Evolutionary conservation across 352 stramenopile species (phyloP).

Genomic region (Peronospora belbahrii): DNA sequence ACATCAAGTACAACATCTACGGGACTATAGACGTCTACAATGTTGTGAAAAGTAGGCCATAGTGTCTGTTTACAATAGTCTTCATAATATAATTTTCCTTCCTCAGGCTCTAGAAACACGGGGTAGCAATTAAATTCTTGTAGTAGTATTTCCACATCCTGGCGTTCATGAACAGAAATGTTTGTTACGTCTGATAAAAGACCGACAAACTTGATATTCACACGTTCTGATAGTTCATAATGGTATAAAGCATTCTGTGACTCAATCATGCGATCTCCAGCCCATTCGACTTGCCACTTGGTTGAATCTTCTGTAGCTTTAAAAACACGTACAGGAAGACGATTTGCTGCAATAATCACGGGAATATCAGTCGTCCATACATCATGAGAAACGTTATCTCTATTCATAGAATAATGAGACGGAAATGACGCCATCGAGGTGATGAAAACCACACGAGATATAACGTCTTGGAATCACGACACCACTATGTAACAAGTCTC

Average conservation of each 20-base stretch:
- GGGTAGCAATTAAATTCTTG: constrained; percentile 59
- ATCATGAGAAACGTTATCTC: no score
- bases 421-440: constrained; percentile 1
- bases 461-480: no score
- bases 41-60: constrained; percentile 96
- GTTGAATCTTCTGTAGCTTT: constrained; percentile 5
- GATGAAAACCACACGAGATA: no score
- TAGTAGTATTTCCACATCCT: constrained; percentile 39
- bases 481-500: no score
- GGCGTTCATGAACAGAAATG: constrained; percentile 43
- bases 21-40: constrained; percentile 85
- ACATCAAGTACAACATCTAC: constrained; percentile 54
- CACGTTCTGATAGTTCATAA: constrained; percentile 53
- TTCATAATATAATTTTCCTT: constrained; percentile 77
- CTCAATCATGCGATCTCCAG: constrained; percentile 65
- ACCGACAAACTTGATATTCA: constrained; percentile 69
- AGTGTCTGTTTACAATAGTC: constrained; percentile 96
- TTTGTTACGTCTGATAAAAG: constrained; percentile 47
- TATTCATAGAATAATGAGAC: neutral
- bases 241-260: constrained; percentile 69
- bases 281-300: constrained; percentile 60
- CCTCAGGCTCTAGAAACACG: constrained; percentile 44
- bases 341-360: constrained; percentile 69
- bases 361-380: constrained; percentile 48
- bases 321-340: constrained; percentile 44